phyloP scores from a whole-genome alignment of 31 red algal genomes.

The Endocladia muricata region DNA sequence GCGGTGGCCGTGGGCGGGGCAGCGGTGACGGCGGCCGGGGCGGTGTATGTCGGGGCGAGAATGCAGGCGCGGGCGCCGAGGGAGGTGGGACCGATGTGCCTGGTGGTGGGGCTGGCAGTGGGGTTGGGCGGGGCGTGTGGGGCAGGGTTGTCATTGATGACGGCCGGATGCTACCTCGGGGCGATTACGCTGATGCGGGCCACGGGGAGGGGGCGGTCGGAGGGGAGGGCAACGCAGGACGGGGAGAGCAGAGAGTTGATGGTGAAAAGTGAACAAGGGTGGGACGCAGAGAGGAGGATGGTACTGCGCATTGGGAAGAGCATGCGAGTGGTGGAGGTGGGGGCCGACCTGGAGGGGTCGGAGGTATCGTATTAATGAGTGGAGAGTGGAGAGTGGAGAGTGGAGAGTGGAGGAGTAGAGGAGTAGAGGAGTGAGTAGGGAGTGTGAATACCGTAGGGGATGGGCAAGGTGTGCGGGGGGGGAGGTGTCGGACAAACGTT shows the following conservation, averaged over 20 bases:
- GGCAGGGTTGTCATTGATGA: conserved; percentile 3
- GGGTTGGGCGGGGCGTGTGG: conserved; percentile 27
- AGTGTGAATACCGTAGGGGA: neutral
- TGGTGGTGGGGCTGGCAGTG: conserved; percentile 3
- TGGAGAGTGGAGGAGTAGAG: neutral
- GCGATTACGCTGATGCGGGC: conserved; percentile 15
- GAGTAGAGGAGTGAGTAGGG: neutral
- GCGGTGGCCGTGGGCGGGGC: neutral
- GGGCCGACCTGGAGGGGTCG: neutral
- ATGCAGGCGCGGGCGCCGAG: neutral
- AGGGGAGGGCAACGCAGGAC: neutral
- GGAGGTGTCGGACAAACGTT: neutral
- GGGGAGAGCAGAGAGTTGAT: neutral
- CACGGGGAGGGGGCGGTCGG: neutral
- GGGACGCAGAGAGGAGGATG: neutral
- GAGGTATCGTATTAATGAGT: neutral
- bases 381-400: neutral
- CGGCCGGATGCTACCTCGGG: conserved; percentile 7
- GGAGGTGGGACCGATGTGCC: neutral
- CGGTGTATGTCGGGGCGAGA: neutral
- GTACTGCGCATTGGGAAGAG: neutral
- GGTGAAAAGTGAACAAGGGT: neutral
- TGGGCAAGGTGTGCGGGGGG: neutral
- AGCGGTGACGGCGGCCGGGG: neutral
- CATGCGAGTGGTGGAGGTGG: conserved; percentile 3